phyloP scores from a whole-genome alignment of 1,139 yeast species.

The Hanseniaspora uvarum region DNA sequence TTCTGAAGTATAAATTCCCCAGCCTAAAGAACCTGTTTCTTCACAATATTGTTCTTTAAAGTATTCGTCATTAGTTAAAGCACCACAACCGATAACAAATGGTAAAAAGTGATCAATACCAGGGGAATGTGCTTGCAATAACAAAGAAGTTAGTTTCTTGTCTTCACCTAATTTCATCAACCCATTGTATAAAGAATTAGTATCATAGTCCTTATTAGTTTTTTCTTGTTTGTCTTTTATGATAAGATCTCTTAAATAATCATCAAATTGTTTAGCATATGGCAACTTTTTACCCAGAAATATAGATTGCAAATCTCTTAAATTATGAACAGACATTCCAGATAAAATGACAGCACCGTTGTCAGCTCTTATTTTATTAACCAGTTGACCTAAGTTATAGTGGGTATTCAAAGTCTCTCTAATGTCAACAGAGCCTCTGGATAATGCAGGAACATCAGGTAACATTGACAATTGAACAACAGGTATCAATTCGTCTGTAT shows the following conservation, averaged over 20 bases:
- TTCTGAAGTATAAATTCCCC: constrained; percentile 53
- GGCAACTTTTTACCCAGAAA: constrained; percentile 33
- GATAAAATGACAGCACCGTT: constrained; percentile 50
- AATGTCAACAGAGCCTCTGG: neutral
- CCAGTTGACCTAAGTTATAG: constrained; percentile 44
- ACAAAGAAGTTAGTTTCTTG: constrained; percentile 31
- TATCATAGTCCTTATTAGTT: neutral
- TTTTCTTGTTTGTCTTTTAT: constrained; percentile 24
- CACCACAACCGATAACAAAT: constrained; percentile 56
- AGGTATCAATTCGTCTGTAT: constrained; percentile 42
- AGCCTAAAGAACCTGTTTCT: constrained; percentile 45
- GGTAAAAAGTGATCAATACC: constrained; percentile 67
- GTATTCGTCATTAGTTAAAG: constrained; percentile 34
- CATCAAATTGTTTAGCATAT: constrained; percentile 44
- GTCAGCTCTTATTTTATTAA: constrained; percentile 43
- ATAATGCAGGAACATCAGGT: constrained; percentile 23
- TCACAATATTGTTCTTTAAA: constrained; percentile 41
- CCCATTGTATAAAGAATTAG: constrained; percentile 27
- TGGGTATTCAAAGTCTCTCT: constrained; percentile 36
- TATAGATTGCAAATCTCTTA: constrained; percentile 41
- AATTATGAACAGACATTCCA: constrained; percentile 73
- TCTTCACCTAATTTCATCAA: constrained; percentile 33
- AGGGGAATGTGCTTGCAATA: constrained; percentile 53
- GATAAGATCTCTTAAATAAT: constrained; percentile 36
- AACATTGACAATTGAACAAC: constrained; percentile 53